Percentiles rank a stretch among this genome's conserved stretches.
These are phyloP conservation scores for Mycena kentingensis DNA, from an alignment of 768 basidiomycete genomes.

Conservation along the genomic window DNA sequence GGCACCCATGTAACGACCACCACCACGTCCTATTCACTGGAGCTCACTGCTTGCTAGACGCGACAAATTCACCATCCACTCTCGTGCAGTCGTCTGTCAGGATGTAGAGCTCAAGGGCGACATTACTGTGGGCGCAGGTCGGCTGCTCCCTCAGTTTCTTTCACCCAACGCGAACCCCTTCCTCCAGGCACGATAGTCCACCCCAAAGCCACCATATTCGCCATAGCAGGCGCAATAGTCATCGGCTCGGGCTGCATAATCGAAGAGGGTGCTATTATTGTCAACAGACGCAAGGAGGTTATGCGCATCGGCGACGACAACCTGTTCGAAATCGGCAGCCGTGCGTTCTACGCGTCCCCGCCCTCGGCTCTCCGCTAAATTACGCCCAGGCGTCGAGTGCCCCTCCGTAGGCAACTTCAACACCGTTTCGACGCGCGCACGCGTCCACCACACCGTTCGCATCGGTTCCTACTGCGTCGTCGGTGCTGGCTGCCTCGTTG, in stretches of 20 bases:
- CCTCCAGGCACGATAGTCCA: slow-evolving; percentile 80
- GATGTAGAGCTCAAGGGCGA: slow-evolving; percentile 95
- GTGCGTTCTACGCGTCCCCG: slow-evolving; percentile 50
- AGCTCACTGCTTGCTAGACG: slow-evolving; percentile 51
- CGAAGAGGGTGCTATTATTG: slow-evolving; percentile 88
- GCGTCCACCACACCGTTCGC: slow-evolving; percentile 81
- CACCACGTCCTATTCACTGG: background rate
- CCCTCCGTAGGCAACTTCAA: slow-evolving; percentile 84
- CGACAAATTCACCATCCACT: slow-evolving; percentile 88
- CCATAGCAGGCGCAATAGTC: slow-evolving; percentile 86
- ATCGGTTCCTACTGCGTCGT: slow-evolving; percentile 82
- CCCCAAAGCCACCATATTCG: slow-evolving; percentile 92
- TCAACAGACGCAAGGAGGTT: slow-evolving; percentile 83
- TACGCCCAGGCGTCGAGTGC: slow-evolving; percentile 73
- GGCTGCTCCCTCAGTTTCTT: background rate
- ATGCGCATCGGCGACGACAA: slow-evolving; percentile 96
- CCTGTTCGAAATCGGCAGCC: slow-evolving; percentile 90
- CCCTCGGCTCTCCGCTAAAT: background rate
- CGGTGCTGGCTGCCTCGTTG: slow-evolving; percentile 78
- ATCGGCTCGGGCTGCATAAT: slow-evolving; percentile 88
- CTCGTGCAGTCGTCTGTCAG: slow-evolving; percentile 87
- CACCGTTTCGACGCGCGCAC: slow-evolving; percentile 80
- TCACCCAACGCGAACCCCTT: background rate
- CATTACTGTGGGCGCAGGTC: slow-evolving; percentile 87
- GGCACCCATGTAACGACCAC: background rate